A percentile compares a stretch with the other conserved stretches of the same genome.
Evolutionary conservation across 768 basidiomycete genomes (phyloP).

Genomic region (Lentinula detonsa): DNA sequence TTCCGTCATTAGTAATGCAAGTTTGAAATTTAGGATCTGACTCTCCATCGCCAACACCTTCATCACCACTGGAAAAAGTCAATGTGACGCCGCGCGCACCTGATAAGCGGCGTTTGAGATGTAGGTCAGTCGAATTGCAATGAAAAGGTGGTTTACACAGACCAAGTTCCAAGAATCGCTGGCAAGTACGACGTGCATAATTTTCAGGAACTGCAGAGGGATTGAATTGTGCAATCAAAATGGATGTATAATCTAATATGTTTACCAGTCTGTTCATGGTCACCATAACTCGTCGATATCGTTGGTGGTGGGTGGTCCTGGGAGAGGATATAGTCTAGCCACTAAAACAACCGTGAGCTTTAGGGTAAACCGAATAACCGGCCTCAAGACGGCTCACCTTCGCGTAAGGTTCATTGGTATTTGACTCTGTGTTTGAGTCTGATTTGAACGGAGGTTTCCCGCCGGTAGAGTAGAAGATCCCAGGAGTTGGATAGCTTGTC

Average conservation of each 20-base stretch:
- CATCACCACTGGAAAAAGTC: slow-evolving; percentile 47
- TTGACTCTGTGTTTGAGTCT: not conserved
- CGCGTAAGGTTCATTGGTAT: slow-evolving; percentile 8
- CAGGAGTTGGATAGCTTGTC: slow-evolving; percentile 52
- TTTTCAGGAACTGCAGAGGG: slow-evolving; percentile 30
- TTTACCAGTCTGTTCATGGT: slow-evolving; percentile 49
- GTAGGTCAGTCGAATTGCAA: not conserved
- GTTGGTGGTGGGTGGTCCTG: slow-evolving; percentile 36
- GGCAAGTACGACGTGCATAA: slow-evolving; percentile 41
- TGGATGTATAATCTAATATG: not conserved
- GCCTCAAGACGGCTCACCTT: not conserved
- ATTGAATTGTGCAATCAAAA: not conserved
- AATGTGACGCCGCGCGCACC: slow-evolving; percentile 47
- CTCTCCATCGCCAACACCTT: slow-evolving; percentile 47
- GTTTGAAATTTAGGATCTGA: slow-evolving; percentile 29
- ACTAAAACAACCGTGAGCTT: slow-evolving; percentile 22
- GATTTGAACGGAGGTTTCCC: slow-evolving; percentile 7
- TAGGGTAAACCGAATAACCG: not conserved
- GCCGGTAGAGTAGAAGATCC: slow-evolving; percentile 3
- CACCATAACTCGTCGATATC: slow-evolving; percentile 49
- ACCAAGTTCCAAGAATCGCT: slow-evolving; percentile 42
- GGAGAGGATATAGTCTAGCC: slow-evolving; percentile 40
- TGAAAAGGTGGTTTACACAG: not conserved
- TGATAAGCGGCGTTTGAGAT: slow-evolving; percentile 10
- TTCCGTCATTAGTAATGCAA: slow-evolving; percentile 44